Evolutionary conservation across 2,329 filamentous ascomycete species (phyloP).

Genomic region (Leptographium galeiforme): DNA sequence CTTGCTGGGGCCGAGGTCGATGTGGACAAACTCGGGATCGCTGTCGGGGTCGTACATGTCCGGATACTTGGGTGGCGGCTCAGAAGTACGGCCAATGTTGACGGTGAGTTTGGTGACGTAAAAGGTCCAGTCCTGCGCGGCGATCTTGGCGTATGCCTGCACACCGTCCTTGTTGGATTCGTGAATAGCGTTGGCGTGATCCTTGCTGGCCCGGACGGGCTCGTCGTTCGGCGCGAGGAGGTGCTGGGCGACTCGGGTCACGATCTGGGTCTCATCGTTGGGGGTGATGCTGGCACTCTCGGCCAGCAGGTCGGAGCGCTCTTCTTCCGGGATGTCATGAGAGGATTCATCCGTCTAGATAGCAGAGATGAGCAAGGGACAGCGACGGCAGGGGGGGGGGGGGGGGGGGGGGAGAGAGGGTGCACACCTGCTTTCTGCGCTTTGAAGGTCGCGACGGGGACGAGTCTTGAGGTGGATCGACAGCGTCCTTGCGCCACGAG

Average conservation of each 20-base stretch:
- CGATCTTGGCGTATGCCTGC: conserved; percentile 69
- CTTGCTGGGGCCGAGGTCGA: conserved; percentile 78
- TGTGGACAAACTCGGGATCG: conserved; percentile 51
- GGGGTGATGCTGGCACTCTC: conserved; percentile 25
- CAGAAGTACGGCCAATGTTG: conserved; percentile 60
- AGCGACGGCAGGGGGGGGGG: background rate
- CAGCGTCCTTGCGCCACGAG: conserved; percentile 17
- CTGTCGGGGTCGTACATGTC: conserved; percentile 29
- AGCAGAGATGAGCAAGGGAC: background rate
- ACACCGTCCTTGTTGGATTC: conserved; percentile 48
- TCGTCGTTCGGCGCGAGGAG: conserved; percentile 27
- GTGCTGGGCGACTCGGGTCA: conserved; percentile 41
- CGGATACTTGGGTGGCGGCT: conserved; percentile 23
- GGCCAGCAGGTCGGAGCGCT: conserved; percentile 27
- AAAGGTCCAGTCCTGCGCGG: conserved; percentile 72
- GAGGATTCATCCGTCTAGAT: conserved; percentile 26
- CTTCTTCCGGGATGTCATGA: conserved; percentile 31
- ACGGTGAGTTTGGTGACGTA: conserved; percentile 65
- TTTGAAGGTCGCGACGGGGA: conserved; percentile 50
- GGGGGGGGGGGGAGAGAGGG: background rate
- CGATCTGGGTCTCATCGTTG: conserved; percentile 41
- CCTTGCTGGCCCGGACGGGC: conserved; percentile 44
- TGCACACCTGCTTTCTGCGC: conserved; percentile 46
- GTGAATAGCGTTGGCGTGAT: conserved; percentile 51
- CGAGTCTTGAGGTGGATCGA: conserved; percentile 28